Conservation (phyloP, 129 eudicot species). For the Logfia minima region DNA sequence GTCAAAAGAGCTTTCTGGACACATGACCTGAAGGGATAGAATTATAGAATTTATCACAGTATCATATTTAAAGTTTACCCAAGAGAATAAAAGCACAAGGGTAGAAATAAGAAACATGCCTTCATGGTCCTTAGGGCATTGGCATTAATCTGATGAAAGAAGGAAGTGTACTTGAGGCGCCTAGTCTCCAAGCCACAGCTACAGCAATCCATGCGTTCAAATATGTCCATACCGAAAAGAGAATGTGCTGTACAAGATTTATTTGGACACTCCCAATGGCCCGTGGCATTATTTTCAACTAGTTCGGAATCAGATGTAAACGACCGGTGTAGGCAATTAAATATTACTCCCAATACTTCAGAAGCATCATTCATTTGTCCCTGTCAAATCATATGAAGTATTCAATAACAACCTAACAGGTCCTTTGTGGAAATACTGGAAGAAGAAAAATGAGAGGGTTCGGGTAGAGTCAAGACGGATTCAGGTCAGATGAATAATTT, state of each 20-base stretch:
- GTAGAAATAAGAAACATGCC: constrained; percentile 43
- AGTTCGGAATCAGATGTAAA: constrained; percentile 52
- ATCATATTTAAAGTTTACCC: background rate
- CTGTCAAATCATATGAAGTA: constrained; percentile 46
- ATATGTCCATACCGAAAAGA: constrained; percentile 89
- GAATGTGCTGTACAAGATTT: constrained; percentile 74
- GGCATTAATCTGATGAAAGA: constrained; percentile 94
- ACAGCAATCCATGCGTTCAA: constrained; percentile 80
- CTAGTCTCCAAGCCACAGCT: constrained; percentile 83
- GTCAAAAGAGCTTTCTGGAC: constrained; percentile 72
- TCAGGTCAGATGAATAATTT: background rate
- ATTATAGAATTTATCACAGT: background rate
- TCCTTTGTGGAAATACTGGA: background rate
- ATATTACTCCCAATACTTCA: constrained; percentile 90
- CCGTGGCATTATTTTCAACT: constrained; percentile 50
- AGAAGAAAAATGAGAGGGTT: background rate
- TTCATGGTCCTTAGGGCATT: constrained; percentile 89
- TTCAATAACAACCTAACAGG: background rate
- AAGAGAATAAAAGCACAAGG: background rate
- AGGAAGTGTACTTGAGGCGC: constrained; percentile 80
- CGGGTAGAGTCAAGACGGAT: background rate
- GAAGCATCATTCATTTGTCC: constrained; percentile 99
- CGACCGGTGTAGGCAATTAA: constrained; percentile 81
- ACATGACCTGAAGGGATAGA: constrained; percentile 56
- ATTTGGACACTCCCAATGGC: constrained; percentile 77